Evolutionary conservation across 108 stramenopile genomes (phyloP).

Genomic region (Cyclostephanos tholiformis): DNA sequence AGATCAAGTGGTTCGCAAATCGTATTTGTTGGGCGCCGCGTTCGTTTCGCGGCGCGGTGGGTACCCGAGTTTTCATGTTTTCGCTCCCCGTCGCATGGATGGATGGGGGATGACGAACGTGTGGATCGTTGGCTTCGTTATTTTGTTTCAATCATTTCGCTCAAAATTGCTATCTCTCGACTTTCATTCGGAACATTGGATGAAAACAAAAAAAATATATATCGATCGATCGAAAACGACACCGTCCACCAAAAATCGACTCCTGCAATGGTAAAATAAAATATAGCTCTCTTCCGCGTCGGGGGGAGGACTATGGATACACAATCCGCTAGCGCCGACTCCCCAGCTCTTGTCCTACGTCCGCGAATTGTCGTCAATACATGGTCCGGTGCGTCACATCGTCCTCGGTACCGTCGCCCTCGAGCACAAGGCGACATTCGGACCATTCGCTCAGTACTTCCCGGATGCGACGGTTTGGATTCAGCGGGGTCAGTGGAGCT

Average conservation of each 20-base stretch:
- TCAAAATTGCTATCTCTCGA: too few relatives aligned
- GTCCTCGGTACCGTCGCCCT: slow-evolving; percentile 89
- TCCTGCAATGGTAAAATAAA: neutral
- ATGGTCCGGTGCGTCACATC: slow-evolving; percentile 87
- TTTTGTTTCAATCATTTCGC: too few relatives aligned
- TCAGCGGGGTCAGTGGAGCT: slow-evolving; percentile 88
- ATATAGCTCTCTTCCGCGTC: slow-evolving; percentile 25
- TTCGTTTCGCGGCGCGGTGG: too few relatives aligned
- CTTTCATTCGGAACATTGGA: neutral
- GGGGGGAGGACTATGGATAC: slow-evolving; percentile 79
- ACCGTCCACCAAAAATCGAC: too few relatives aligned
- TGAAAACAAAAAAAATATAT: slow-evolving; percentile 35
- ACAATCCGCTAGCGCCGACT: slow-evolving; percentile 93
- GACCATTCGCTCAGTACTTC: slow-evolving; percentile 80
- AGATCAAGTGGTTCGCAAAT: neutral
- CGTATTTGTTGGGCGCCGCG: too few relatives aligned
- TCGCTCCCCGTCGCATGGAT: too few relatives aligned
- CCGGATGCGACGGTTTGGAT: slow-evolving; percentile 82
- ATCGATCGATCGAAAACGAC: slow-evolving; percentile 38
- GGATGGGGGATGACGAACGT: too few relatives aligned
- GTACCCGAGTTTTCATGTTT: too few relatives aligned
- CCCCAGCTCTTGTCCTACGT: slow-evolving; percentile 78
- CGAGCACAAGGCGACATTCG: slow-evolving; percentile 92
- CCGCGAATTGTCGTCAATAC: slow-evolving; percentile 56
- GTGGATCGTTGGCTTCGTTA: too few relatives aligned